Evolutionary conservation across 495 filamentous ascomycete species (phyloP).

Genomic region (Neurospora sp.): DNA sequence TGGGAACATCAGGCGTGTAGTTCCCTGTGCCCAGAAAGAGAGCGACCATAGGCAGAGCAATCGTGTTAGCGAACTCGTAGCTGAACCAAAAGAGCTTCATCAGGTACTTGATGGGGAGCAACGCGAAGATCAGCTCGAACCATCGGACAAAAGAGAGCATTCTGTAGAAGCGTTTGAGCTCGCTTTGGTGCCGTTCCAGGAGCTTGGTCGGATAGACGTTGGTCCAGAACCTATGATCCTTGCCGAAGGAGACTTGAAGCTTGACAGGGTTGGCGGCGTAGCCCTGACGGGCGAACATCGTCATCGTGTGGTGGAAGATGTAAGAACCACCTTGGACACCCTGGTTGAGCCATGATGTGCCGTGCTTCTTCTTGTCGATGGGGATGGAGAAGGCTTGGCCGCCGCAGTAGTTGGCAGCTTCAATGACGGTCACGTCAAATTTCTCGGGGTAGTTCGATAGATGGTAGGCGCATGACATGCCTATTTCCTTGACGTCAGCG

Average conservation of each 20-base stretch:
- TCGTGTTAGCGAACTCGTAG: slow-evolving; percentile 61
- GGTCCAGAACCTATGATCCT: slow-evolving; percentile 69
- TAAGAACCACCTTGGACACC: slow-evolving; percentile 74
- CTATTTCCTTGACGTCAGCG: neutral
- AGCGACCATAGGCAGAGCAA: slow-evolving; percentile 63
- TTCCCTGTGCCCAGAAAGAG: slow-evolving; percentile 75
- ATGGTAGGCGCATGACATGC: slow-evolving; percentile 63
- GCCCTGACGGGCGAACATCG: slow-evolving; percentile 62
- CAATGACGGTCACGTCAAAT: slow-evolving; percentile 67
- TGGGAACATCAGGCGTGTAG: slow-evolving; percentile 65
- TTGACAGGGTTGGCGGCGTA: slow-evolving; percentile 59
- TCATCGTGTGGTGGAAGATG: slow-evolving; percentile 75
- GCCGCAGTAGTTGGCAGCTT: slow-evolving; percentile 56
- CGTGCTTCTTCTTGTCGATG: slow-evolving; percentile 54
- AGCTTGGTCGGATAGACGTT: slow-evolving; percentile 69
- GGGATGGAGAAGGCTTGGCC: slow-evolving; percentile 74
- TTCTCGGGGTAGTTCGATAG: slow-evolving; percentile 63
- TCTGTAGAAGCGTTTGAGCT: slow-evolving; percentile 55
- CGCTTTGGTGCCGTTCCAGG: slow-evolving; percentile 48
- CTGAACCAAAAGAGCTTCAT: slow-evolving; percentile 63
- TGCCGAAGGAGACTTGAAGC: slow-evolving; percentile 74
- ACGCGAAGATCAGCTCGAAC: slow-evolving; percentile 59
- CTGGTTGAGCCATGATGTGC: slow-evolving; percentile 71
- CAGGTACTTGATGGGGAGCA: slow-evolving; percentile 62
- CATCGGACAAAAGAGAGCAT: slow-evolving; percentile 60